A percentile compares a stretch with the other conserved stretches of the same genome.
phyloP scores from a whole-genome alignment of 2,329 filamentous ascomycete genomes.

The Trichoderma citrinoviride region DNA sequence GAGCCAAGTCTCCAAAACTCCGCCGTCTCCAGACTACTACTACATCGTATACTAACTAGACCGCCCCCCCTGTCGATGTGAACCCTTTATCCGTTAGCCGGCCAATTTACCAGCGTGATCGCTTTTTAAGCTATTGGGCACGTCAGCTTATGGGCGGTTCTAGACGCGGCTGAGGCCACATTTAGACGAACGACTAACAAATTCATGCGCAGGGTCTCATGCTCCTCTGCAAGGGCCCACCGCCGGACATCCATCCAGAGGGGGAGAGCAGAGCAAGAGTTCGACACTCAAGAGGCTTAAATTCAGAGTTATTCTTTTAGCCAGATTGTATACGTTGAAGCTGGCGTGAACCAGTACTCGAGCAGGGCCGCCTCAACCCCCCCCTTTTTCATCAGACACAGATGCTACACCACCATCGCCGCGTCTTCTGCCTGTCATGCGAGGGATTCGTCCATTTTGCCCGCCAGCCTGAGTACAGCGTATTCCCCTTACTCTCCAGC shows the following conservation, averaged over 20 bases:
- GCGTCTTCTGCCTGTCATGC: too few species aligned
- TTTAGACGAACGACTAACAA: not conserved
- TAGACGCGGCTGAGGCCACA: slow-evolving; percentile 6
- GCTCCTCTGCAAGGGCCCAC: too few species aligned
- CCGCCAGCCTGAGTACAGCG: not conserved
- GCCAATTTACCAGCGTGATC: not conserved
- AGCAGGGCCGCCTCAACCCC: too few species aligned
- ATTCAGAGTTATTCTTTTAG: slow-evolving; percentile 16
- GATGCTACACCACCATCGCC: not conserved
- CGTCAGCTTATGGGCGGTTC: slow-evolving; percentile 12
- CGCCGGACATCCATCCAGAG: not conserved
- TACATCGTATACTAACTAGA: not conserved
- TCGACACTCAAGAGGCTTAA: not conserved
- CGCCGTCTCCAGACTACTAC: not conserved
- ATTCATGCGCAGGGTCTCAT: too few species aligned
- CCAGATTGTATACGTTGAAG: not conserved
- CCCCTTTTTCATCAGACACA: too few species aligned
- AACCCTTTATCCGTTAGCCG: not conserved
- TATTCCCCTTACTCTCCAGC: not conserved
- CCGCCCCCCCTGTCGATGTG: not conserved
- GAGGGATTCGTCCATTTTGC: not conserved
- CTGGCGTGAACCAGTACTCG: not conserved
- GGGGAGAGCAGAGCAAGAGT: not conserved
- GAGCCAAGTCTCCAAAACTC: too few species aligned
- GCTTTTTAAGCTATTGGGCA: slow-evolving; percentile 9